Conservation (phyloP, 495 filamentous ascomycete genomes). For the Neurospora sp. region DNA sequence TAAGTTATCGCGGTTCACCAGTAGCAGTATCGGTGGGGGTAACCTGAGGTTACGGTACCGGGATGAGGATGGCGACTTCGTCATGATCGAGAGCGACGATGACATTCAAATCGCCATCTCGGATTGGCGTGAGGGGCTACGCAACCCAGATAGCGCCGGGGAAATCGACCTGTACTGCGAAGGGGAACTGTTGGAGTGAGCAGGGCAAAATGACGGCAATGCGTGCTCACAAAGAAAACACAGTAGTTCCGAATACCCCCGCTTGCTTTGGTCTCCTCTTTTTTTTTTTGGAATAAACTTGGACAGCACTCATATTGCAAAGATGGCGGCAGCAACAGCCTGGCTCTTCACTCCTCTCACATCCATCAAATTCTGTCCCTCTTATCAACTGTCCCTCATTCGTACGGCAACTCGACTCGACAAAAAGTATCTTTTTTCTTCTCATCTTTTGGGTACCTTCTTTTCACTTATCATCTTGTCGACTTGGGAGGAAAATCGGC, state of each 20-base stretch:
- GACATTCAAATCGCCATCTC: constrained; percentile 90
- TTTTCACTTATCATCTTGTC: neutral
- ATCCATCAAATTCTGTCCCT: neutral
- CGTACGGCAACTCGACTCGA: neutral
- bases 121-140: constrained; percentile 75
- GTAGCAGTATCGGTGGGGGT: constrained; percentile 65
- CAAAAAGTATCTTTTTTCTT: neutral
- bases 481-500: neutral
- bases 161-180: constrained; percentile 75
- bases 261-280: neutral
- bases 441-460: neutral
- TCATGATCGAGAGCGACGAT: constrained; percentile 88
- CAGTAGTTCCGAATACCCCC: neutral
- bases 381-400: neutral
- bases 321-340: neutral
- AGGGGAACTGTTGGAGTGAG: constrained; percentile 19
- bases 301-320: neutral
- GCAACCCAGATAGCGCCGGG: constrained; percentile 53
- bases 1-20: constrained; percentile 76
- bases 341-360: neutral
- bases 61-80: constrained; percentile 87
- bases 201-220: neutral
- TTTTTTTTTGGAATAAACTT: neutral
- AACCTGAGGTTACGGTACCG: constrained; percentile 76
- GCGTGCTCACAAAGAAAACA: neutral